Evolutionary conservation across 2,329 filamentous ascomycete species (phyloP), one percentile per base, ranked within the genome.

Genomic region (Emergomyces orientalis): DNA sequence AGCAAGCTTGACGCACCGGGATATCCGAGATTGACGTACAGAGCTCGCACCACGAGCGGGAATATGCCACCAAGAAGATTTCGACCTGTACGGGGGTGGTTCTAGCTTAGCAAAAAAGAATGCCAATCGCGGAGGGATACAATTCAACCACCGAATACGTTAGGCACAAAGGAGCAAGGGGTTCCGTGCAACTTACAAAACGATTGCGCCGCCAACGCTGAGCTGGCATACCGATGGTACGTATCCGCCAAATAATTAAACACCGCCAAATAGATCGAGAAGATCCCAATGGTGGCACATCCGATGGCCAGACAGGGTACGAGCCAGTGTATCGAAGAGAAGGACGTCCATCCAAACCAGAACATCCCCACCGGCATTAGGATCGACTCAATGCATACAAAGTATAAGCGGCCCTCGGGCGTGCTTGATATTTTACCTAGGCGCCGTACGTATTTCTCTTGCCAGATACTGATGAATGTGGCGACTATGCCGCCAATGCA

Each of bases 171-270:
- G n/a, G 8, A 41, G 13, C 19, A 14, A 27, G 34, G 22, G 34
- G 9, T n/a, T 32, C 27, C 25, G 14, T 41, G 3, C 19, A 17
- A 67, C 74, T 51, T 70, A 76, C 90, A 93, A 72, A 90, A 95
- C 19, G 85, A 88, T 77, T 96, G 91, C 0, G 91, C 90, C 0
- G 92, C 92, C 6, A 96, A 78, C 0, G 92, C 91, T 0, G 89
- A 94, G 47, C 87, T 91, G 0, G 92, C 90, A 69, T 93, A 96
- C 2, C 84, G 81, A 71, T 91, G 88, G 74, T 96, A 97, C 1
- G 87, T 88, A 71, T 97, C 92, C 25, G 91, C 91, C 1, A 97
- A 81, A 69, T 96, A 97, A 72, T 97, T 97, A 78, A 97, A 96
- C 0, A 91, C 89, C 2, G 91, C 88, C 0, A 97, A 82, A 71